Evolutionary conservation across 2,329 filamentous ascomycete genomes (phyloP).

Genomic region (Ophiostoma tasmaniense): DNA sequence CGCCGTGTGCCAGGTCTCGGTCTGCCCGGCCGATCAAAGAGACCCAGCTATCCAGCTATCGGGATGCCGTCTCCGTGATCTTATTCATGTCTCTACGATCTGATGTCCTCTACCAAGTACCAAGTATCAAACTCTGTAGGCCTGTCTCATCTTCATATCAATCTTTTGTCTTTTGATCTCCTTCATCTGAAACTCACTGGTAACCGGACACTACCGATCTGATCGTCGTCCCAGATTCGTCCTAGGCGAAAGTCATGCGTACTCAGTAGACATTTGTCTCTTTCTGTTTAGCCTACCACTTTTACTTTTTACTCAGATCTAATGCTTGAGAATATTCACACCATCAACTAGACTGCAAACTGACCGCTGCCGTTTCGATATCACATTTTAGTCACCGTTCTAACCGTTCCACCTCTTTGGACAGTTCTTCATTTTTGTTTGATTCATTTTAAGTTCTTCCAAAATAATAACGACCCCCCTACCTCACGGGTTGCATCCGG

Average conservation of each 20-base stretch:
- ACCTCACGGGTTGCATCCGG: not conserved
- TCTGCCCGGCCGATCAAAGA: not conserved
- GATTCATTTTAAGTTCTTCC: not conserved
- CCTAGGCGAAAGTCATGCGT: not conserved
- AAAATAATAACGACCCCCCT: not conserved
- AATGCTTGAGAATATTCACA: not conserved
- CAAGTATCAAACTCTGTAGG: not conserved
- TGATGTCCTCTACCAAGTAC: not conserved
- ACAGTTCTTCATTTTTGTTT: not conserved
- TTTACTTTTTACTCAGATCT: not conserved
- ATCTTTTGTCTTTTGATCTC: not conserved
- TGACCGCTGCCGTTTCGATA: not conserved
- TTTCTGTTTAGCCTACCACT: not conserved
- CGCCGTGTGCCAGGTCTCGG: constrained; percentile 1
- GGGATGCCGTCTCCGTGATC: not conserved
- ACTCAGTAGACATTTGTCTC: not conserved
- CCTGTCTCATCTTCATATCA: not conserved
- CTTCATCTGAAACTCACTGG: not conserved
- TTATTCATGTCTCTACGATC: not conserved
- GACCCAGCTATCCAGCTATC: not conserved
- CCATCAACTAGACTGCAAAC: not conserved
- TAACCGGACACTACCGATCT: not conserved
- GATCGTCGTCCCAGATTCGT: not conserved
- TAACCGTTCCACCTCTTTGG: not conserved
- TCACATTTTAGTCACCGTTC: not conserved